Evolutionary conservation across 163 green algal species (phyloP).

Genomic region (Prototheca wickerhamii): DNA sequence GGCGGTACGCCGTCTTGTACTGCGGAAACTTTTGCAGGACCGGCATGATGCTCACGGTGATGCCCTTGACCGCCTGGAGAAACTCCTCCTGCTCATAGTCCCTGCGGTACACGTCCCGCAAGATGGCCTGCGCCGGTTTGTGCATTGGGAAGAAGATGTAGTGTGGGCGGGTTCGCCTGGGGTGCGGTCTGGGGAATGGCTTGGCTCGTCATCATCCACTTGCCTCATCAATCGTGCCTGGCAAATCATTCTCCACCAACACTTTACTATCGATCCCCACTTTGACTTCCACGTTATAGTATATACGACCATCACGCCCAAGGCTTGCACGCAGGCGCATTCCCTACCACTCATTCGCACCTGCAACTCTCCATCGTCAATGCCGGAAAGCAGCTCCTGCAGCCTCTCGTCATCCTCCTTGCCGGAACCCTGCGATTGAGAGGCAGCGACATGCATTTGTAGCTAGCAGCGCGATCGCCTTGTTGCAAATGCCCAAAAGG

Average conservation of each 20-base stretch:
- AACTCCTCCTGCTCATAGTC: conserved; percentile 65
- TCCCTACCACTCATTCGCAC: not conserved
- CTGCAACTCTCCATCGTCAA: not conserved
- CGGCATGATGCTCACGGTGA: conserved; percentile 44
- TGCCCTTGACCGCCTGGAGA: conserved; percentile 50
- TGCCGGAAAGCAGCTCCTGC: not conserved
- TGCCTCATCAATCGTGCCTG: no score
- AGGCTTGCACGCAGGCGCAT: no score
- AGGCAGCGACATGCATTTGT: not conserved
- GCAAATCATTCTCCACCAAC: no score
- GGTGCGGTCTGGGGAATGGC: no score
- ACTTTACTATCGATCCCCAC: no score
- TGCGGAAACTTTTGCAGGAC: conserved; percentile 55
- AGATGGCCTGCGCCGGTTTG: conserved; percentile 16
- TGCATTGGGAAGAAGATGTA: no score
- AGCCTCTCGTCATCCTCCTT: not conserved
- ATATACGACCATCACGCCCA: no score
- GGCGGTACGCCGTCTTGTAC: conserved; percentile 36
- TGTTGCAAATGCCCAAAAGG: no score
- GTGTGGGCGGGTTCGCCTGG: no score
- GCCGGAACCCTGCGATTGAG: not conserved
- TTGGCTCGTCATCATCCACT: no score
- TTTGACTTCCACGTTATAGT: no score
- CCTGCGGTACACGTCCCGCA: conserved; percentile 26
- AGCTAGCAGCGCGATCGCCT: no score